Base-by-base conservation (phyloP, 1,139 yeast genomes). In the Suhomyces taliae region DNA sequence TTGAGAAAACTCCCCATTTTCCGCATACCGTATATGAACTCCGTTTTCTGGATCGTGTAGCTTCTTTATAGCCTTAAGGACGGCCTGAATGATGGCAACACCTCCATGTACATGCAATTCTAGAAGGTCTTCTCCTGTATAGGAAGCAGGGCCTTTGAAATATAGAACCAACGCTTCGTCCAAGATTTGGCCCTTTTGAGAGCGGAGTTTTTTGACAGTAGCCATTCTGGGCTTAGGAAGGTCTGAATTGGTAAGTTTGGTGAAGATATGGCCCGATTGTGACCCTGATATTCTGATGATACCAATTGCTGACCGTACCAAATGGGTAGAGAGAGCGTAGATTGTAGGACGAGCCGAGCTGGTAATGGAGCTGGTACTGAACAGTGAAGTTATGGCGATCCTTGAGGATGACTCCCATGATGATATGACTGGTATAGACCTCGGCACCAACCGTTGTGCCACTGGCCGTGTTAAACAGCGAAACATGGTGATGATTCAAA, bases 31-130 rank as follows among this genome's bases (percentile, higher is more conserved):
- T 8, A 91, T 81, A 10, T 77, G 69, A 1, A 65, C 55, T 0
- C 71, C 73, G 1, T 67, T 52, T 0, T 51, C 53, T 1, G 78
- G 78, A 37, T 64, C 57, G 56, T 85, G 87, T 9, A 84, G 58
- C 1, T 55, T 50, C 45, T 69, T 72, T n/a, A 93, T 83, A 0
- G 95, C 82, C 12, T 70, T 70, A 39, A 91, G 58, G 0, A 91
- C 87, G 0, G 90, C 78, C 45, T 77, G 74, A 1, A 89, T 79
- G 1, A 93, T 90, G 0, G 98, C 97, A 10, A 79, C 82, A 7
- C 99, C 97, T 3, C 99, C 99, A 64, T 93, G 99, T 2, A 89
- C 66, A 61, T 93, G 98, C 15, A 93, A 64, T 58, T 93, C 99
- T 11, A 91, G 69, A 32, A 87, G 58, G 57, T 93, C 97, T 65